phyloP scores from a whole-genome alignment of 31 red algal species.

The Porphyra umbilicalis region DNA sequence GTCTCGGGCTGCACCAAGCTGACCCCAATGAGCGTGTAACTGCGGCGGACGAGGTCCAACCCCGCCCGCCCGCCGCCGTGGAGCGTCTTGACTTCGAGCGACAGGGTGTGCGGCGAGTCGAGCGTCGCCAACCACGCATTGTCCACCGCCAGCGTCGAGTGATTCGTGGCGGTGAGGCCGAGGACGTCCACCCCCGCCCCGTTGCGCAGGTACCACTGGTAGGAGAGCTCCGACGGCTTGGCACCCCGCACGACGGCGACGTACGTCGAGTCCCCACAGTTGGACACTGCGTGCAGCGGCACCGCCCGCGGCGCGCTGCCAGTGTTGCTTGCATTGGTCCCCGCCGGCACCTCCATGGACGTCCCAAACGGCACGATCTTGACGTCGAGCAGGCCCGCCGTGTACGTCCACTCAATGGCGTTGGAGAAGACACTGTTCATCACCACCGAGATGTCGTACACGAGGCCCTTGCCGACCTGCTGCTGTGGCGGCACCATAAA shows the following conservation, averaged over 20 bases:
- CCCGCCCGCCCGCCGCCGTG: not conserved
- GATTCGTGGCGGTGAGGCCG: conserved; percentile 3
- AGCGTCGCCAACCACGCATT: conserved; percentile 5
- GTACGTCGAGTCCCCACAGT: conserved; percentile 42
- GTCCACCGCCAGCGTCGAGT: conserved; percentile 9
- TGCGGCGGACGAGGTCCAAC: not conserved
- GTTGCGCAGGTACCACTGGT: conserved; percentile 33
- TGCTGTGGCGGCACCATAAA: not conserved
- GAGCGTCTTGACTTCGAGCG: not conserved
- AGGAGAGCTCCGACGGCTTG: conserved; percentile 5
- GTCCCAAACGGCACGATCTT: conserved; percentile 16
- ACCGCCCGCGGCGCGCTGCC: not conserved
- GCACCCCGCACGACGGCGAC: conserved; percentile 13
- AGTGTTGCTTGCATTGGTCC: not conserved
- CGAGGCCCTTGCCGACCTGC: not conserved
- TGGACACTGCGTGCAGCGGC: not conserved
- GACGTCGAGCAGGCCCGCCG: conserved; percentile 1
- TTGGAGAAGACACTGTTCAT: conserved; percentile 29
- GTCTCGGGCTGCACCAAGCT: conserved; percentile 39
- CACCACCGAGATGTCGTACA: not conserved
- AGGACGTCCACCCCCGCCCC: not conserved
- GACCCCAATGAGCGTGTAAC: conserved; percentile 27
- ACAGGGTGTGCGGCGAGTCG: not conserved
- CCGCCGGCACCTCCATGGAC: conserved; percentile 8
- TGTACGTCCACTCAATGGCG: conserved; percentile 14